These are phyloP conservation scores for Brassica hybrid DNA, from an alignment of 441 rosid genomes.

Conservation along the genomic window DNA sequence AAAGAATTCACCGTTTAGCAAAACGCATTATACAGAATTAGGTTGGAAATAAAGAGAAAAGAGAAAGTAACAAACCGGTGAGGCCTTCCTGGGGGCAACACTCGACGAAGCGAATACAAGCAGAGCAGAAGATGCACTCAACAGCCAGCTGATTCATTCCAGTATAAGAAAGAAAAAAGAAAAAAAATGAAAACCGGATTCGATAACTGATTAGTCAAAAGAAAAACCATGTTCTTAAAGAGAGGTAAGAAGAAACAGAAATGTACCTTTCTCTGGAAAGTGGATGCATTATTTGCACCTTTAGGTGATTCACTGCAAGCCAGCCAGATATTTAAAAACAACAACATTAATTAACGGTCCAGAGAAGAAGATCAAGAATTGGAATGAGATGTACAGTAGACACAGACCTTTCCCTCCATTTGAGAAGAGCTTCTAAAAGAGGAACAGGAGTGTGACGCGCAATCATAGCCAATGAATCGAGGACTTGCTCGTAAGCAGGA, in stretches of 20 bases:
- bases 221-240: background rate
- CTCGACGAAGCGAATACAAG: conserved; percentile 98
- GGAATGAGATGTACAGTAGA: background rate
- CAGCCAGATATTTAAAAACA: conserved; percentile 20
- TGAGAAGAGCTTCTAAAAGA: conserved; percentile 94
- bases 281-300: conserved; percentile 98
- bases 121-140: conserved; percentile 99
- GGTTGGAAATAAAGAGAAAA: conserved; percentile 28
- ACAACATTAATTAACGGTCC: no score
- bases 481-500: conserved; percentile 97
- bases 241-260: conserved; percentile 15
- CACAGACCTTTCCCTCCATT: conserved; percentile 88
- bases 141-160: conserved; percentile 86
- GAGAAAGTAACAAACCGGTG: conserved; percentile 69
- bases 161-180: background rate
- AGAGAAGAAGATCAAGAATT: background rate
- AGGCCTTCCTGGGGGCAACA: conserved; percentile 99
- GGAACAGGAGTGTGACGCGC: conserved; percentile 99
- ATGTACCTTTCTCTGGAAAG: conserved; percentile 97
- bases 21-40: conserved; percentile 28
- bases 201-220: background rate
- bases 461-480: conserved; percentile 98
- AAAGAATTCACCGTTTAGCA: conserved; percentile 30
- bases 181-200: conserved; percentile 31
- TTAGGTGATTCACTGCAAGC: conserved; percentile 98